Percentiles rank a stretch among this genome's conserved stretches.
These are phyloP conservation scores for Flammula alnicola DNA, from an alignment of 1,284 basidiomycete genomes.

Conservation along the genomic window DNA sequence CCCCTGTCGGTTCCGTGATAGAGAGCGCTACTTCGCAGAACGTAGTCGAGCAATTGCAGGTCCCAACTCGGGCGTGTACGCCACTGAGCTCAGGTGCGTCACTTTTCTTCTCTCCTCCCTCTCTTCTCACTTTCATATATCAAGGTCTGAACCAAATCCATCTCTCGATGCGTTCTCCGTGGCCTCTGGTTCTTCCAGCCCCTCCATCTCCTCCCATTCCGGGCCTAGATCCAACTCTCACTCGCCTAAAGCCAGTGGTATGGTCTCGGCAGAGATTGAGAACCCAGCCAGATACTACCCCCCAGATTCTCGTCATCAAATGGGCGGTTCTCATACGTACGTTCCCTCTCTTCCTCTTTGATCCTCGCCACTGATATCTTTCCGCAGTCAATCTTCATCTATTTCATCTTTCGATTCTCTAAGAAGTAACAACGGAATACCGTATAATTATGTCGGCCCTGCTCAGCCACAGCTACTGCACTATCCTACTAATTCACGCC, in stretches of 20 bases:
- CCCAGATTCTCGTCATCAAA: conserved; percentile 50
- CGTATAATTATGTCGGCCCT: conserved; percentile 39
- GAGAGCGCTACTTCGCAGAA: conserved; percentile 83
- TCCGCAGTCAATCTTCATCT: conserved; percentile 39
- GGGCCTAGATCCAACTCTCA: conserved; percentile 53
- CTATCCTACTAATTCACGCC: conserved; percentile 39
- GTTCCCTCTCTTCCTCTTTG: conserved; percentile 11
- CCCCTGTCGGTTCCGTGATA: conserved; percentile 74
- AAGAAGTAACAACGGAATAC: conserved; percentile 37
- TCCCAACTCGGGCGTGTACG: conserved; percentile 49
- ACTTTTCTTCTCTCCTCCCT: conserved; percentile 12
- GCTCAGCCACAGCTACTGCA: conserved; percentile 34
- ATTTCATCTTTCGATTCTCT: conserved; percentile 41
- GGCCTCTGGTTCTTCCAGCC: conserved; percentile 47
- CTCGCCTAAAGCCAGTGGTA: conserved; percentile 54
- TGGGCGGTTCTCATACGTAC: conserved; percentile 41
- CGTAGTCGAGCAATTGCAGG: conserved; percentile 75
- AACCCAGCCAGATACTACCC: conserved; percentile 52
- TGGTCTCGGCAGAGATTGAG: conserved; percentile 46
- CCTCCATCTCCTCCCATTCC: conserved; percentile 45
- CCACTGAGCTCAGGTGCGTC: conserved; percentile 47
- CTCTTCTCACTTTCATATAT: conserved; percentile 10
- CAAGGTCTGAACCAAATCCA: conserved; percentile 39
- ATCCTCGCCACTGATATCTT: conserved; percentile 21
- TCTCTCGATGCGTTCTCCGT: conserved; percentile 45